Conservation (phyloP, 2,329 filamentous ascomycete genomes). For the Zymoseptoria pseudotritici region DNA sequence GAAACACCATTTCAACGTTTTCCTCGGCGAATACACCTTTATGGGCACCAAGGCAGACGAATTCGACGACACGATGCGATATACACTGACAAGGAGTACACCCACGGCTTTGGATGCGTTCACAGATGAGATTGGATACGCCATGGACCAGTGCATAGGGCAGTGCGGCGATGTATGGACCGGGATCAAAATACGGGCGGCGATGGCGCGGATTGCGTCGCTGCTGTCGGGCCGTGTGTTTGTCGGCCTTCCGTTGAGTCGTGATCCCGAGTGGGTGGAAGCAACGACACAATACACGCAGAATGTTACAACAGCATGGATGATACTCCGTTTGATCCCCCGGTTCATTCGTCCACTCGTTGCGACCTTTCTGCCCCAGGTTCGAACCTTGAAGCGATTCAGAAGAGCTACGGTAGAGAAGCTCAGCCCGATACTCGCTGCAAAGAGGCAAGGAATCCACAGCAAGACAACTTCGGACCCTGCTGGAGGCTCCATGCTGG, state of each 20-base stretch:
- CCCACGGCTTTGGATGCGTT: background rate
- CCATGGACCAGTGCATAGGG: background rate
- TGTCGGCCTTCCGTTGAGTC: too few species aligned
- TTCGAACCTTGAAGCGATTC: too few species aligned
- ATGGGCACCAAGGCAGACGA: background rate
- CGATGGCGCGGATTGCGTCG: too few species aligned
- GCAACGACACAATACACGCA: too few species aligned
- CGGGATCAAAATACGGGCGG: too few species aligned
- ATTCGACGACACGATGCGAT: background rate
- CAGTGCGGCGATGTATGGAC: conserved; percentile 2
- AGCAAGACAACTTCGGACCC: background rate
- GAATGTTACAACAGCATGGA: too few species aligned
- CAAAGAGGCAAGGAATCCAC: conserved; percentile 1
- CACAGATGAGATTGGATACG: background rate
- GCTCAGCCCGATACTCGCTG: background rate
- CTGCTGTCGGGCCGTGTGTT: too few species aligned
- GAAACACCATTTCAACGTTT: background rate
- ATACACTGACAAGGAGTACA: background rate
- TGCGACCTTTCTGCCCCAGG: too few species aligned
- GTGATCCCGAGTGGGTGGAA: too few species aligned
- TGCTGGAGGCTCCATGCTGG: conserved; percentile 6
- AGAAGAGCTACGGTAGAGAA: background rate
- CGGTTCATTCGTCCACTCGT: too few species aligned
- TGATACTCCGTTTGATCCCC: too few species aligned
- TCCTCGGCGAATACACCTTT: background rate